These are phyloP conservation scores for Thelonectria rubi DNA, from an alignment of 2,329 filamentous ascomycete species.

Conservation along the genomic window DNA sequence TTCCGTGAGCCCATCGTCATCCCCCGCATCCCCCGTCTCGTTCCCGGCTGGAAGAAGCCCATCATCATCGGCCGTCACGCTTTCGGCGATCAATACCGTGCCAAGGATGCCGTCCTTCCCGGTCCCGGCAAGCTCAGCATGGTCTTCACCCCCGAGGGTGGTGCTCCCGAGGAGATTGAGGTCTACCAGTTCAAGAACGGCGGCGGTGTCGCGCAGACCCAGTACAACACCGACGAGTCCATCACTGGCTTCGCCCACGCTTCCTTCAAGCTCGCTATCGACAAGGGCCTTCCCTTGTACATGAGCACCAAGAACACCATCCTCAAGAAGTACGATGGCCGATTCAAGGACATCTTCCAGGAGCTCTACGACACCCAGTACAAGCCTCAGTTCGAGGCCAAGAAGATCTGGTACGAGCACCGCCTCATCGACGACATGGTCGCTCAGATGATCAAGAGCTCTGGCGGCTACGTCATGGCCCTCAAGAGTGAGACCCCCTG, in stretches of 20 bases:
- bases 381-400: conserved; percentile 87
- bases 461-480: conserved; percentile 95
- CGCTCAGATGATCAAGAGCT: conserved; percentile 99
- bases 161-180: conserved; percentile 83
- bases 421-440: conserved; percentile 99
- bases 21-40: conserved; percentile 87
- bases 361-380: conserved; percentile 91
- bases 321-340: conserved; percentile 96
- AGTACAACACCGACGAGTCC: conserved; percentile 98
- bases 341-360: conserved; percentile 99
- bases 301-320: conserved; percentile 99
- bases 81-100: conserved; percentile 98
- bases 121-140: conserved; percentile 90
- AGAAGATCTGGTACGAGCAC: conserved; percentile 99
- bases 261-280: conserved; percentile 92
- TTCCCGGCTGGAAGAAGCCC: conserved; percentile 97
- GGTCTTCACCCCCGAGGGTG: conserved; percentile 89
- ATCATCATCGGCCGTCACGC: conserved; percentile 99
- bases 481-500: conserved; percentile 83
- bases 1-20: conserved; percentile 99
- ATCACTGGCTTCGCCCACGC: conserved; percentile 96
- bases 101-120: conserved; percentile 87
- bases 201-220: conserved; percentile 89
- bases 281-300: conserved; percentile 91
- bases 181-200: conserved; percentile 89